Percentiles rank a stretch among this genome's conserved stretches.
Conservation (phyloP, 2,329 filamentous ascomycete species). For the Cryphonectria carpinicola region DNA sequence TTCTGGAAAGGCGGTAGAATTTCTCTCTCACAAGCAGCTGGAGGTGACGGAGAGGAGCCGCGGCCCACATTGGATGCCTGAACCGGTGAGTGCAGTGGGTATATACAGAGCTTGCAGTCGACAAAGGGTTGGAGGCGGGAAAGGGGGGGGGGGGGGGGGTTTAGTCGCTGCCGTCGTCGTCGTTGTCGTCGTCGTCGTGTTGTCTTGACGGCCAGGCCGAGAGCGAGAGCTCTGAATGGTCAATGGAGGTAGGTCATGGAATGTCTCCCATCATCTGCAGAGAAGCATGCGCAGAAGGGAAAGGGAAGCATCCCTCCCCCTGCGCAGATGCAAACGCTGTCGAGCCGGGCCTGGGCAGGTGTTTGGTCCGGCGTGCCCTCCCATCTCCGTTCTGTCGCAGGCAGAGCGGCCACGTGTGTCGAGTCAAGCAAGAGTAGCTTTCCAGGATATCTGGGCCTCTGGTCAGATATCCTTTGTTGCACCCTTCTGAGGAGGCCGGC, state of each 20-base stretch:
- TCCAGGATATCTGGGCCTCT: slow-evolving; percentile 41
- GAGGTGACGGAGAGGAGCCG: neutral
- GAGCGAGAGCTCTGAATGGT: slow-evolving; percentile 21
- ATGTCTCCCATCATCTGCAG: slow-evolving; percentile 27
- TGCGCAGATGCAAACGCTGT: slow-evolving; percentile 9
- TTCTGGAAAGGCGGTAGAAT: slow-evolving; percentile 48
- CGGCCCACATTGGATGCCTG: slow-evolving; percentile 25
- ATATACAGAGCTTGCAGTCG: slow-evolving; percentile 40
- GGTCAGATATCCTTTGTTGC: slow-evolving; percentile 51
- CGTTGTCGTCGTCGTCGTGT: neutral
- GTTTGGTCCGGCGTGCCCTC: slow-evolving; percentile 15
- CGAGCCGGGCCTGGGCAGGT: slow-evolving; percentile 13
- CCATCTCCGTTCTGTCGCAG: slow-evolving; percentile 31
- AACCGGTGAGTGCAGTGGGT: slow-evolving; percentile 35
- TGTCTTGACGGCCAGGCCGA: slow-evolving; percentile 32
- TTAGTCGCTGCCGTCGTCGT: neutral
- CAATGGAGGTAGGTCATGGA: slow-evolving; percentile 21
- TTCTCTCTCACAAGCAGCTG: slow-evolving; percentile 34
- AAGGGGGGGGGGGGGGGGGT: slow-evolving; percentile 19
- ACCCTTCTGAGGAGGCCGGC: slow-evolving; percentile 42
- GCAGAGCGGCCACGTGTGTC: slow-evolving; percentile 55
- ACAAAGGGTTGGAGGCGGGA: slow-evolving; percentile 34
- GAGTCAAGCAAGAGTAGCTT: slow-evolving; percentile 52
- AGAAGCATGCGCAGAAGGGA: slow-evolving; percentile 28
- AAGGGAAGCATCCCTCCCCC: slow-evolving; percentile 20